Evolutionary conservation across 768 basidiomycete genomes (phyloP), one percentile per base, ranked within the genome.

Genomic region (Leccinum variicolor): DNA sequence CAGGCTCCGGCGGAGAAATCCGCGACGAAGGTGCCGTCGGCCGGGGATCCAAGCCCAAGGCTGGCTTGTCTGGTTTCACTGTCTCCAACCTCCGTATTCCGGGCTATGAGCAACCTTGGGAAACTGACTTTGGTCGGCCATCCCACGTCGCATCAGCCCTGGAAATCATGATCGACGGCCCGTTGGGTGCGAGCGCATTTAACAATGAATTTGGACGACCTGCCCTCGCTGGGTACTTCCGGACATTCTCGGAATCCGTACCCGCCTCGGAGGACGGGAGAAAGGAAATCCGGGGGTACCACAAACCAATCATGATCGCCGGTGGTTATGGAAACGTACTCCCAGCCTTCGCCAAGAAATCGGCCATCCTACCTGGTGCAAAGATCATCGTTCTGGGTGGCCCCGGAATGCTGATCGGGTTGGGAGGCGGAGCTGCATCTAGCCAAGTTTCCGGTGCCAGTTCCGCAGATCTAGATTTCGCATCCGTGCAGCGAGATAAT

Each of bases 261-360:
- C 81, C 86, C 21, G 69, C 83, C 29, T 74, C 77, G 9, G 69
- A 73, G 34, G 83, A 83, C 39, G 80, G 78, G 4, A 60, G 69
- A 52, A 62, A 72, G 64, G 90, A 93, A 70, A 75, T 94, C n/a
- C 77, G 95, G 54, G 97, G 97, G 0, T 99, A 98, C 73, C 97
- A 98, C 77, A 99, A 99, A 72, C 97, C 97, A 14, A 97, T 99
- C 77, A 99, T 99, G 97, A 90, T 99, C 62, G 96, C 97, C 8
- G 97, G 97, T 19, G 97, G 97, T 25, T 85, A 94, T 61, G 97
- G 97, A 5, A 98, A 90, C 66, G 95, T 98, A 41, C 86, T 92
- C 15, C 87, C 89, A 5, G 75, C 81, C 61, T 95, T 91, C 64
- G 86, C 95, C 31, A 81, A 76, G 67, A 99, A 99, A 75, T 77